Evolutionary conservation across 2,329 filamentous ascomycete genomes (phyloP), one percentile per base, ranked within the genome.

Genomic region (Eutypa lata): DNA sequence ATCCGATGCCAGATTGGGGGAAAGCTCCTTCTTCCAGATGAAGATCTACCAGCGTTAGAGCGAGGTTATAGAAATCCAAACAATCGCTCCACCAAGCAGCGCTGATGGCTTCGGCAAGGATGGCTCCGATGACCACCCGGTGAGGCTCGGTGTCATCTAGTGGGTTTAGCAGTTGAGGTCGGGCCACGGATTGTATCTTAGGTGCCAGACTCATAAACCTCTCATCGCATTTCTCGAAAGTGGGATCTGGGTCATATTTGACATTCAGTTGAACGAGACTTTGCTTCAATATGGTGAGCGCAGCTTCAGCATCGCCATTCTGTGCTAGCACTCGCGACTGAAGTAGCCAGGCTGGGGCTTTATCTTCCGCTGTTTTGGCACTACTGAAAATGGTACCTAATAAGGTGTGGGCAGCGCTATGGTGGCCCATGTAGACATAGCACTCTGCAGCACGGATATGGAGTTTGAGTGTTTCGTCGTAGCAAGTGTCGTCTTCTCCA

Each of bases 391-490:
- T 83, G 2, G 81, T 82, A 21, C 82, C 72, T 13, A 96, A 79
- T n/a, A 93, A 73, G 26, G 78, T 75, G 42, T 86, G 80, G 21
- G 90, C 89, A 49, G 87, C 80, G 1, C 80, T 74, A 53, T 87
- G 83, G 58, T 91, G 83, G 4, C 85, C 85, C 75, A 92, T 87
- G 63, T 89, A 91, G 64, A 91, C 84, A 61, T 90, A 87, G 66
- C 90, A 91, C 68, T 96, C 91, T 3, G 91, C 89, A 4, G 90
- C 84, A 50, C 89, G 84, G 4, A 91, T 84, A 67, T 90, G 86
- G 2, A 96, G 76, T 56, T 87, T 85, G 56, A 95, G 77, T 0
- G 91, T 96, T 72, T 97, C 93, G 11, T 91, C 86, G 62, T 96
- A 96, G 45, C 84, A 88, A 0, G 89, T 87, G 66, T 97, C 93